A percentile compares a stretch with the other conserved stretches of the same genome.
These are phyloP conservation scores for Malassezia globosa DNA, from an alignment of 1,284 basidiomycete genomes.

Conservation along the genomic window DNA sequence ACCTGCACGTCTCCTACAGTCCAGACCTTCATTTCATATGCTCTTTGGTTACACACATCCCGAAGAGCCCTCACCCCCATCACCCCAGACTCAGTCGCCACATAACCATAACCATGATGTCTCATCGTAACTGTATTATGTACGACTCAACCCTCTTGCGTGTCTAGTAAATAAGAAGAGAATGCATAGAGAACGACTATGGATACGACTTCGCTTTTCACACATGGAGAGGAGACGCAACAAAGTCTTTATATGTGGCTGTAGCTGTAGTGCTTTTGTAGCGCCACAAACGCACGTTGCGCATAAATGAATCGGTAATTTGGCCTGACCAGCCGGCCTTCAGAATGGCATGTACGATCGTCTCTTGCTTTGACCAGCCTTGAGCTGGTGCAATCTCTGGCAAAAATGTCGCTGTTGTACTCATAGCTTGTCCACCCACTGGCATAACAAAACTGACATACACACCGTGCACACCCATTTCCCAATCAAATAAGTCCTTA, in stretches of 20 bases:
- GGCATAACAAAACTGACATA: conserved; percentile 72
- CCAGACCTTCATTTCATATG: conserved; percentile 5
- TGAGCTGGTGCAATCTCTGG: conserved; percentile 84
- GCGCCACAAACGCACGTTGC: conserved; percentile 63
- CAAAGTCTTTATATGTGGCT: conserved; percentile 64
- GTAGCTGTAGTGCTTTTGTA: conserved; percentile 71
- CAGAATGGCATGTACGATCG: conserved; percentile 75
- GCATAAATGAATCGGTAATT: conserved; percentile 70
- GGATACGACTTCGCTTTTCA: too few species aligned
- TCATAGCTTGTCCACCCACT: not conserved
- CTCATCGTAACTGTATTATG: too few species aligned
- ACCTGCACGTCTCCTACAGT: not conserved
- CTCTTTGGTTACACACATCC: too few species aligned
- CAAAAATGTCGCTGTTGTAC: conserved; percentile 70
- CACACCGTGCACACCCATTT: conserved; percentile 80
- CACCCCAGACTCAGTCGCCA: too few species aligned
- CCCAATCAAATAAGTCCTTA: conserved; percentile 78
- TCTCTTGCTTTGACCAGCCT: conserved; percentile 80
- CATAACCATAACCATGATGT: too few species aligned
- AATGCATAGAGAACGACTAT: too few species aligned
- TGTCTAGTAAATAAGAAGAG: too few species aligned
- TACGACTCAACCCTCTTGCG: too few species aligned
- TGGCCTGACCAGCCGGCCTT: conserved; percentile 73
- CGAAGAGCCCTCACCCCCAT: too few species aligned
- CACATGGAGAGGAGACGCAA: too few species aligned